A percentile compares a stretch with the other conserved stretches of the same genome.
phyloP scores from a whole-genome alignment of 176 grass and related monocot genomes.

The Secale cereale region DNA sequence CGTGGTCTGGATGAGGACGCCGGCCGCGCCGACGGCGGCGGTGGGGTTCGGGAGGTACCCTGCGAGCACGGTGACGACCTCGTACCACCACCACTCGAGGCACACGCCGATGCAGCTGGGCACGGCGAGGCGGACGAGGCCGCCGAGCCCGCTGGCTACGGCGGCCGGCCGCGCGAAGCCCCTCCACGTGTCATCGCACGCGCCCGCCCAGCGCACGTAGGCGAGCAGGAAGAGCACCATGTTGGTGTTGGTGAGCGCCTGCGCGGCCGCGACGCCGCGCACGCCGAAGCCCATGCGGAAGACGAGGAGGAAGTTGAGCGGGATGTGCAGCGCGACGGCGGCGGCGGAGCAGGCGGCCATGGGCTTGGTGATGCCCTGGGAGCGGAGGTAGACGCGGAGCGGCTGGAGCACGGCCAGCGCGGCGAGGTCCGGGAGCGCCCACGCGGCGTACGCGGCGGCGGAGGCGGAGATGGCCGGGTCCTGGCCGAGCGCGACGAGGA shows the following conservation, averaged over 20 bases:
- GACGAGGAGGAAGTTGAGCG: constrained; percentile 74
- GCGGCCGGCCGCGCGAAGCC: constrained; percentile 51
- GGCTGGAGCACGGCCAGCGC: constrained; percentile 79
- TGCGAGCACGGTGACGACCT: constrained; percentile 94
- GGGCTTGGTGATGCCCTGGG: constrained; percentile 83
- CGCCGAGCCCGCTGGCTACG: constrained; percentile 43
- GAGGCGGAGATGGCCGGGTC: constrained; percentile 73
- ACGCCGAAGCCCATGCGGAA: constrained; percentile 73
- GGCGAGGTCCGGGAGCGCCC: constrained; percentile 80
- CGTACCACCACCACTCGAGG: constrained; percentile 99
- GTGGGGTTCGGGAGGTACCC: constrained; percentile 81
- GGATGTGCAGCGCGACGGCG: constrained; percentile 81
- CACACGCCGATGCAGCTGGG: constrained; percentile 92
- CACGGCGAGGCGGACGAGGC: constrained; percentile 70
- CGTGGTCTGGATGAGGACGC: constrained; percentile 95
- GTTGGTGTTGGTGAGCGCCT: constrained; percentile 93
- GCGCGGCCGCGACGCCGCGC: constrained; percentile 76
- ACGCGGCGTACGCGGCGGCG: constrained; percentile 66
- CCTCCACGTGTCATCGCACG: constrained; percentile 64
- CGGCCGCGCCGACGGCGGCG: constrained; percentile 78
- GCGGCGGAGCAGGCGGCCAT: constrained; percentile 89
- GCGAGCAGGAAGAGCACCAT: constrained; percentile 82
- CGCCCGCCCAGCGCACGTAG: constrained; percentile 56
- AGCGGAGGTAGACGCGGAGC: constrained; percentile 87
- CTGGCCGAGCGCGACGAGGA: constrained; percentile 82